phyloP scores from a whole-genome alignment of 1,284 basidiomycete genomes.

The Malassezia japonica region DNA sequence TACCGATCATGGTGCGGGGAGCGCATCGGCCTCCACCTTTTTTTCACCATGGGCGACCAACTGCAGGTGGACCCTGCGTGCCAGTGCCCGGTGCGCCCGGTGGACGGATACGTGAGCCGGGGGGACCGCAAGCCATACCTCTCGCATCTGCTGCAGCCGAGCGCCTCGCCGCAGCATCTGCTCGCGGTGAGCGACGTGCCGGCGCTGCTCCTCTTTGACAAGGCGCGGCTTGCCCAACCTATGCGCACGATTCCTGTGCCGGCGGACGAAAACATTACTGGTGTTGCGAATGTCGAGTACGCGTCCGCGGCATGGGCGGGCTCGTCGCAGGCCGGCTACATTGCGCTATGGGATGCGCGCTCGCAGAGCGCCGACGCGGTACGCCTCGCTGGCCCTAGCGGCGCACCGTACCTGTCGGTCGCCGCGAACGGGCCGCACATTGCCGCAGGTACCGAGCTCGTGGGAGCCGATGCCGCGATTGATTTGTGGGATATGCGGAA shows the following conservation, averaged over 20 bases:
- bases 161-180: conserved; percentile 21
- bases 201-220: conserved; percentile 28
- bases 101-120: conserved; percentile 1
- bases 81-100: not conserved
- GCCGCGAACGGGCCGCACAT: conserved; percentile 17
- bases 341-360: conserved; percentile 27
- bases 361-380: conserved; percentile 13
- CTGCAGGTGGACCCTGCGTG: conserved; percentile 5
- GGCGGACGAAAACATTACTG: conserved; percentile 21
- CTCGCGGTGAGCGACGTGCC: conserved; percentile 25
- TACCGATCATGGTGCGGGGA: conserved; percentile 13
- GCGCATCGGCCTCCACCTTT: not conserved
- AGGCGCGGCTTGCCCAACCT: conserved; percentile 14
- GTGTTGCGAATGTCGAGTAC: conserved; percentile 14
- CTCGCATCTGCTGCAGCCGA: conserved; percentile 26
- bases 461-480: conserved; percentile 33
- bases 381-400: conserved; percentile 19
- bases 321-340: conserved; percentile 20
- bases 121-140: conserved; percentile 17
- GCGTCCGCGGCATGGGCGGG: conserved; percentile 5
- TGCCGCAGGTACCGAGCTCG: conserved; percentile 39
- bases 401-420: conserved; percentile 30
- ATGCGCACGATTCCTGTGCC: conserved; percentile 16
- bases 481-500: conserved; percentile 40
- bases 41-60: not conserved